Percentiles rank a stretch among this genome's conserved stretches.
These are phyloP conservation scores for Ascochyta fabae DNA, from an alignment of 2,329 filamentous ascomycete genomes.

Conservation along the genomic window DNA sequence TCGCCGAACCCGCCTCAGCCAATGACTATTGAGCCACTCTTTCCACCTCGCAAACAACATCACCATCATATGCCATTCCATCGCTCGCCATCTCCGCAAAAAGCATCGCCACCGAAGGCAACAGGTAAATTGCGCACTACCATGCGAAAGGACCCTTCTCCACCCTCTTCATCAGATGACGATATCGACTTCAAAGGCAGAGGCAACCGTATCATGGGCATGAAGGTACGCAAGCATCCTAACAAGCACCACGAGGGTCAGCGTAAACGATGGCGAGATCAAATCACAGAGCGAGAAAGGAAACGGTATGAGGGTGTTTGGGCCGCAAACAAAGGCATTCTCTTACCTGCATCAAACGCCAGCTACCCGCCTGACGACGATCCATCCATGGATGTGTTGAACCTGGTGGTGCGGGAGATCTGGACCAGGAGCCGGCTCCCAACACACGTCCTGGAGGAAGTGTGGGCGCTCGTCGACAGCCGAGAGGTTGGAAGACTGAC, in stretches of 20 bases:
- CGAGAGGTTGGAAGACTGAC: conserved; percentile 62
- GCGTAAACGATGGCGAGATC: conserved; percentile 77
- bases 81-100: conserved; percentile 48
- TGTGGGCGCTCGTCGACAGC: conserved; percentile 77
- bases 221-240: conserved; percentile 61
- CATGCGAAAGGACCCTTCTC: conserved; percentile 60
- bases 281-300: conserved; percentile 73
- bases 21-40: conserved; percentile 45
- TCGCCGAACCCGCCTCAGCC: conserved; percentile 48
- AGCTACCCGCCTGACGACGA: conserved; percentile 22
- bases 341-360: conserved; percentile 27
- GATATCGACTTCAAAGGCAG: conserved; percentile 60
- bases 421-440: conserved; percentile 75
- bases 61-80: conserved; percentile 46
- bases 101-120: conserved; percentile 42
- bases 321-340: conserved; percentile 76
- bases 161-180: conserved; percentile 60
- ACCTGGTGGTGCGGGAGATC: conserved; percentile 75
- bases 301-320: conserved; percentile 84
- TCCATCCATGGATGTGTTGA: conserved; percentile 63
- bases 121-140: conserved; percentile 69
- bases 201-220: conserved; percentile 62
- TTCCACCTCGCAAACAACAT: conserved; percentile 51
- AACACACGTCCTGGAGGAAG: conserved; percentile 71
- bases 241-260: conserved; percentile 77